Percentiles rank a stretch among this genome's conserved stretches.
Evolutionary conservation across 1,284 basidiomycete species (phyloP).

Genomic region (Trametes sp.): DNA sequence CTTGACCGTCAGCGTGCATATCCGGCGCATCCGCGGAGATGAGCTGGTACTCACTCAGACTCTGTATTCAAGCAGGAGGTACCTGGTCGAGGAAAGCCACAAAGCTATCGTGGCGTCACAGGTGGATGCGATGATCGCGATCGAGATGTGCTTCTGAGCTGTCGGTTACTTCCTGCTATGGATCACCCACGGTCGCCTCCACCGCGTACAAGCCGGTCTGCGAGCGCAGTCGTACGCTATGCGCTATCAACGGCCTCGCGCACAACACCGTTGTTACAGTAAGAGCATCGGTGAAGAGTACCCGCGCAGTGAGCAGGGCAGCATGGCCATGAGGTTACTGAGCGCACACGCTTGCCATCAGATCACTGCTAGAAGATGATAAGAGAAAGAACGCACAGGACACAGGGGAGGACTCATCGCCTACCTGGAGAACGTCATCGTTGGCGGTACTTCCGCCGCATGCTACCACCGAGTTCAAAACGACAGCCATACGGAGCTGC

Average conservation of each 20-base stretch:
- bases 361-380: background rate
- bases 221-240: too few relatives aligned
- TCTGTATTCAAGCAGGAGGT: background rate
- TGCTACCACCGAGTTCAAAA: background rate
- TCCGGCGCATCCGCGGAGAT: too few relatives aligned
- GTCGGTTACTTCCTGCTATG: background rate
- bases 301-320: background rate
- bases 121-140: background rate
- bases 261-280: too few relatives aligned
- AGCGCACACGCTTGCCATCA: background rate
- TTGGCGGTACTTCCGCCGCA: background rate
- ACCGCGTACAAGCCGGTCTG: too few relatives aligned
- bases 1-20: too few relatives aligned
- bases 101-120: background rate
- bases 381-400: background rate
- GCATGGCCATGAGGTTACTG: background rate
- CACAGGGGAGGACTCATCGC: background rate
- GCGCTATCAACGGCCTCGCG: too few relatives aligned
- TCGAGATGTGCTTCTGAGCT: background rate
- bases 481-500: background rate
- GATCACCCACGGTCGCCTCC: background rate
- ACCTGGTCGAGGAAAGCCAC: background rate
- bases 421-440: background rate
- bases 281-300: background rate
- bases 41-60: too few relatives aligned